Evolutionary conservation across 2,329 filamentous ascomycete genomes (phyloP).

Genomic region (Teratosphaeria destructans): DNA sequence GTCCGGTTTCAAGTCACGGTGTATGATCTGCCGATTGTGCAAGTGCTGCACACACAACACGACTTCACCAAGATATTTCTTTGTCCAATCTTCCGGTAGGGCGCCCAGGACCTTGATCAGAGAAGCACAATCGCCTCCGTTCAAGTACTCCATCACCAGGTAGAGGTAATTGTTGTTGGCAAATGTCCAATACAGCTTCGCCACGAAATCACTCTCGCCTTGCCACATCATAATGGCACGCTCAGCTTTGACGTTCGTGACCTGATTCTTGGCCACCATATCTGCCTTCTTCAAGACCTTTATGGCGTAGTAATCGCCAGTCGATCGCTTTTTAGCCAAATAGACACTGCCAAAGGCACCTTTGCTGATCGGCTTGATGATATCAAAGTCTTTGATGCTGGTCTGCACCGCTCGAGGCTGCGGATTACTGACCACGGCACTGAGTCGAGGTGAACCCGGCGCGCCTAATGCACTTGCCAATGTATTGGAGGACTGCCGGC

Average conservation of each 20-base stretch:
- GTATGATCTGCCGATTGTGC: conserved; percentile 87
- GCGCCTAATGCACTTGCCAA: conserved; percentile 55
- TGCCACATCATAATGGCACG: conserved; percentile 99
- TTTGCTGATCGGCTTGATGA: conserved; percentile 98
- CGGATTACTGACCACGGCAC: conserved; percentile 63
- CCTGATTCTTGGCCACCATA: conserved; percentile 99
- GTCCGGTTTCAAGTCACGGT: conserved; percentile 92
- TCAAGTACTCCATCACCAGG: conserved; percentile 97
- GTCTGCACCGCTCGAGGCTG: conserved; percentile 83
- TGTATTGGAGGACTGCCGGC: conserved; percentile 82
- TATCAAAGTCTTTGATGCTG: conserved; percentile 98
- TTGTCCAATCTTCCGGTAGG: conserved; percentile 92
- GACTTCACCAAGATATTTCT: conserved; percentile 94
- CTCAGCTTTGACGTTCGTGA: conserved; percentile 97
- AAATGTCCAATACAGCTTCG: conserved; percentile 98
- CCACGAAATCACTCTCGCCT: conserved; percentile 96
- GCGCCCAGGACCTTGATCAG: conserved; percentile 89
- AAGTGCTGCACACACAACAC: conserved; percentile 94
- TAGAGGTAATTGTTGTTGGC: conserved; percentile 99
- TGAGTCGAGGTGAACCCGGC: conserved; percentile 73
- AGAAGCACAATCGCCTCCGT: conserved; percentile 92
- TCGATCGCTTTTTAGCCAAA: conserved; percentile 95
- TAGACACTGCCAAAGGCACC: conserved; percentile 98
- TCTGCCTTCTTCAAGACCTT: conserved; percentile 99
- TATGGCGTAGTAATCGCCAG: conserved; percentile 96